Evolutionary conservation across 257 asterid genomes (phyloP).

Genomic region (Cordia subcordata): DNA sequence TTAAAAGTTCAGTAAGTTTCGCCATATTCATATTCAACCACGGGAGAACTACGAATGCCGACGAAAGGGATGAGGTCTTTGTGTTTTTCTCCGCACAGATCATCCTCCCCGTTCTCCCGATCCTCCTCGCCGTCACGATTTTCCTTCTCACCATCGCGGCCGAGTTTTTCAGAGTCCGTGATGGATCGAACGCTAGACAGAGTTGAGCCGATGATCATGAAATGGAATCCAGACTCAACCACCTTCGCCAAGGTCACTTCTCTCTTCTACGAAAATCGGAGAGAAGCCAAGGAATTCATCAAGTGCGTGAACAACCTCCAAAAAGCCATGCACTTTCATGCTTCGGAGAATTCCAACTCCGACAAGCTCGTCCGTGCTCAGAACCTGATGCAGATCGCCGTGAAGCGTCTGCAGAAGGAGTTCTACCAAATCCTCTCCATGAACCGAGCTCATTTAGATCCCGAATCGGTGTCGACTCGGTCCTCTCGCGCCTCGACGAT

Average conservation of each 20-base stretch:
- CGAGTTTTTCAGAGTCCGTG: constrained; percentile 56
- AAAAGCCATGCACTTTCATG: constrained; percentile 59
- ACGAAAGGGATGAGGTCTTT: constrained; percentile 60
- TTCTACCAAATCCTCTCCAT: constrained; percentile 74
- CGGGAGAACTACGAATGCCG: constrained; percentile 46
- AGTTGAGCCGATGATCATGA: constrained; percentile 52
- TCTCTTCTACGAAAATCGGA: constrained; percentile 56
- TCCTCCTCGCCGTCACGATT: constrained; percentile 35
- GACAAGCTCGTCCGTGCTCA: constrained; percentile 61
- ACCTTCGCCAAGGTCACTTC: constrained; percentile 63
- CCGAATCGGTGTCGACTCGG: constrained; percentile 64
- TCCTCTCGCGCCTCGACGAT: constrained; percentile 57
- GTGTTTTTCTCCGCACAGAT: constrained; percentile 33
- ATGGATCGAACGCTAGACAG: constrained; percentile 60
- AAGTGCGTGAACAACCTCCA: constrained; percentile 49
- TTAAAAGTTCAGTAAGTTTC: too few relatives aligned
- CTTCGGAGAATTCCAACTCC: constrained; percentile 43
- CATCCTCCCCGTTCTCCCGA: constrained; percentile 11
- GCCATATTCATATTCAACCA: neutral
- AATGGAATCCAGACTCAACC: constrained; percentile 61
- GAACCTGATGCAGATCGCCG: constrained; percentile 67
- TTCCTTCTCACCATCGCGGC: constrained; percentile 42
- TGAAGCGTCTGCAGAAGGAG: constrained; percentile 82
- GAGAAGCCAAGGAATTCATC: constrained; percentile 61
- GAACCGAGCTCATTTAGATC: constrained; percentile 81